Evolutionary conservation across 2,329 filamentous ascomycete genomes (phyloP).

Genomic region (Fusarium clavum): DNA sequence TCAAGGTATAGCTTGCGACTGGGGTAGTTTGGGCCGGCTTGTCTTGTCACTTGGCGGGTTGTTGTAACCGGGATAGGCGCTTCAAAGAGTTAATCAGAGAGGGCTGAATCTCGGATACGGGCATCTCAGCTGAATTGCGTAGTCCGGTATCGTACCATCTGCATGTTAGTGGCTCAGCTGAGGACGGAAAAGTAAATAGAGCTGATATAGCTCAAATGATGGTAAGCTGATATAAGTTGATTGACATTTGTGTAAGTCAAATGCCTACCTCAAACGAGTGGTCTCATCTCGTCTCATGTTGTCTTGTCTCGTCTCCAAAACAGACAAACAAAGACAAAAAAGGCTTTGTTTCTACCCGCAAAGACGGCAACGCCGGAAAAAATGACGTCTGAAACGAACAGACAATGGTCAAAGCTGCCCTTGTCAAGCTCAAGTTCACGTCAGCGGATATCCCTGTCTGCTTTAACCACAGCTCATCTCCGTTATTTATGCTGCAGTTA

Average conservation of each 20-base stretch:
- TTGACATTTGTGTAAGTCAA: background rate
- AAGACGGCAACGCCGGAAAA: constrained; percentile 40
- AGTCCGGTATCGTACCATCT: constrained; percentile 7
- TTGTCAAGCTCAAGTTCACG: constrained; percentile 47
- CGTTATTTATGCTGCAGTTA: constrained; percentile 41
- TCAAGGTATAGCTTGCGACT: background rate
- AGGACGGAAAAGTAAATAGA: constrained; percentile 15
- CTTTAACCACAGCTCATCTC: constrained; percentile 45
- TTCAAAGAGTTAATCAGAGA: constrained; percentile 18
- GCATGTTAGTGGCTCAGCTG: constrained; percentile 24
- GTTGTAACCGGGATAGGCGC: constrained; percentile 23
- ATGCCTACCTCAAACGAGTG: background rate
- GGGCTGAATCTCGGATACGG: constrained; percentile 13
- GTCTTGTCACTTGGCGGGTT: constrained; percentile 2
- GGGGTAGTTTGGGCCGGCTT: background rate
- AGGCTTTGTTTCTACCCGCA: constrained; percentile 17
- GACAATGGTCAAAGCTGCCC: constrained; percentile 26
- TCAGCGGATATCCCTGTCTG: constrained; percentile 45
- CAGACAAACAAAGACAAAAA: background rate
- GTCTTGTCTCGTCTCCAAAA: background rate
- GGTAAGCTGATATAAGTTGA: constrained; percentile 2
- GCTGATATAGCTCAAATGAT: background rate
- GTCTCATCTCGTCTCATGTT: background rate
- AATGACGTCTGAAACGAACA: constrained; percentile 47
- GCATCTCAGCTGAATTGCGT: constrained; percentile 17